Percentiles rank a stretch among this genome's conserved stretches.
These are phyloP conservation scores for Otatea glauca DNA, from an alignment of 176 grass and related monocot species.

Conservation along the genomic window DNA sequence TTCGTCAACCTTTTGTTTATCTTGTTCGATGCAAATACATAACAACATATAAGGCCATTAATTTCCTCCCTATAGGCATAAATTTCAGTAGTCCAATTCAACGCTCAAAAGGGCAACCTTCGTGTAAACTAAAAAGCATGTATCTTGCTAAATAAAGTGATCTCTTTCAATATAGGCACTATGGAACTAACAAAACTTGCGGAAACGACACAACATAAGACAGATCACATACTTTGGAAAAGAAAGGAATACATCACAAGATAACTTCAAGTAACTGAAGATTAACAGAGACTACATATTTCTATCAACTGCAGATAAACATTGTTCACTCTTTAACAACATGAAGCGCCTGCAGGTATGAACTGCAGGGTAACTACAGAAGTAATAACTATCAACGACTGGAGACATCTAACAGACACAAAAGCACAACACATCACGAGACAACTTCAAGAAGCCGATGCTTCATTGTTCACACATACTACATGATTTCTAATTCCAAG, in stretches of 20 bases:
- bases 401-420: slow-evolving; percentile 3
- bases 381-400: slow-evolving; percentile 1
- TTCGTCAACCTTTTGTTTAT: too few species aligned
- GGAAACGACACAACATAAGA: background rate
- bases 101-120: too few species aligned
- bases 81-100: too few species aligned
- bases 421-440: background rate
- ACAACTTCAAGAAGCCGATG: background rate
- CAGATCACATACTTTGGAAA: background rate
- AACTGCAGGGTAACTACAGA: background rate
- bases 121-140: too few species aligned
- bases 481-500: background rate
- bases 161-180: too few species aligned
- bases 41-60: too few species aligned
- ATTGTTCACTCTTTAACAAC: background rate
- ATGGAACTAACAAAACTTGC: too few species aligned
- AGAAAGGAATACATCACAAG: background rate
- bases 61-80: too few species aligned
- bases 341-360: background rate
- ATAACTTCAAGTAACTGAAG: background rate
- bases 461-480: background rate
- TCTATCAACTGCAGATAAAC: background rate
- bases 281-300: background rate
- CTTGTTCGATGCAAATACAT: too few species aligned
- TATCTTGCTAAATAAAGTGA: too few species aligned